Conservation (phyloP, 2,329 filamentous ascomycete genomes). For the Penicillium sp. region DNA sequence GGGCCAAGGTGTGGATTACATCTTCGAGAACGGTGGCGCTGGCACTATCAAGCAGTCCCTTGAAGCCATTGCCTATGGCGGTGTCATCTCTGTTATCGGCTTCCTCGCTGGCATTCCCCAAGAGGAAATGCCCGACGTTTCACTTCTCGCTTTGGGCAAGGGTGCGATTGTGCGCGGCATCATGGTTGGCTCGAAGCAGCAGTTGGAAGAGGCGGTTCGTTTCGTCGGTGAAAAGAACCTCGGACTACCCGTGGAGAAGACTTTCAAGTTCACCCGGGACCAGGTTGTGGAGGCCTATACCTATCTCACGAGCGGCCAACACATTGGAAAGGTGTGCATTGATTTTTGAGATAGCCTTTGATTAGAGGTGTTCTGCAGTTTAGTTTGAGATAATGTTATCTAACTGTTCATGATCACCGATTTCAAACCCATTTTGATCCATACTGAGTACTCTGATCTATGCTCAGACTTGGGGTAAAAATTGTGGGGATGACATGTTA, state of each 20-base stretch:
- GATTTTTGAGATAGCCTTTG: not conserved
- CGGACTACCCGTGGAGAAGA: constrained; percentile 36
- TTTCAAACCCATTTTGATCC: not conserved
- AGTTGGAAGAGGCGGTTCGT: constrained; percentile 36
- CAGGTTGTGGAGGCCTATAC: constrained; percentile 26
- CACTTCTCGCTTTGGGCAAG: constrained; percentile 21
- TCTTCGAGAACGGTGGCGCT: constrained; percentile 45
- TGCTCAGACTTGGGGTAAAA: not conserved
- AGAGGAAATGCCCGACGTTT: constrained; percentile 10
- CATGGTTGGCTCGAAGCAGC: constrained; percentile 37
- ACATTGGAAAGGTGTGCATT: constrained; percentile 42
- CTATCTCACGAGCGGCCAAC: constrained; percentile 28
- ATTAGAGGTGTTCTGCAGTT: too few relatives aligned
- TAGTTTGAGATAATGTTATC: too few relatives aligned
- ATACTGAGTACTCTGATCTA: not conserved
- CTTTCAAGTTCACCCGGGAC: constrained; percentile 34
- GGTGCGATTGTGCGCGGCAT: constrained; percentile 39
- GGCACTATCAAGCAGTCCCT: constrained; percentile 42
- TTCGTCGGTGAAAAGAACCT: constrained; percentile 32
- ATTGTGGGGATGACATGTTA: not conserved
- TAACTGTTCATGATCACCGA: too few relatives aligned
- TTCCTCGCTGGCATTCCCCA: constrained; percentile 2
- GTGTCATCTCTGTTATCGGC: constrained; percentile 9
- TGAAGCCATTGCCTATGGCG: constrained; percentile 5
- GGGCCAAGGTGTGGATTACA: constrained; percentile 43